These are phyloP conservation scores for barrel medic (Medicago truncatula) DNA, from an alignment of 306 rosid species.

Conservation along the genomic window DNA sequence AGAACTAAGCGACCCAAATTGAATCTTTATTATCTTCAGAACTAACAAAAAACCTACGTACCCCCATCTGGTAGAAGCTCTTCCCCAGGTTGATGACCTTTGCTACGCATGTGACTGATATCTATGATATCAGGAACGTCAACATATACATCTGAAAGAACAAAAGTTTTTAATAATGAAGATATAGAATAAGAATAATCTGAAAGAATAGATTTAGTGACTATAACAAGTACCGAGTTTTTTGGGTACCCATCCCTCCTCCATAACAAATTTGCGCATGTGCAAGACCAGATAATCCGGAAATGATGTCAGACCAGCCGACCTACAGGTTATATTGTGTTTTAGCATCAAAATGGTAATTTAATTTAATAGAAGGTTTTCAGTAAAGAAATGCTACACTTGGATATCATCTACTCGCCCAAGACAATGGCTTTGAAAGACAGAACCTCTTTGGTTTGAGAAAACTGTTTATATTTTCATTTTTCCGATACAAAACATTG, in stretches of 20 bases:
- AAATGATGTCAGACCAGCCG: slow-evolving; percentile 86
- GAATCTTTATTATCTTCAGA: slow-evolving; percentile 14
- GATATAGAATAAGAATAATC: background rate
- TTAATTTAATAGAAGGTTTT: background rate
- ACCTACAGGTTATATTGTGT: slow-evolving; percentile 53
- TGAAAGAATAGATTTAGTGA: background rate
- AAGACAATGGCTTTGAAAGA: background rate
- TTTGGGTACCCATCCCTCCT: slow-evolving; percentile 94
- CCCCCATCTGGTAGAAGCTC: slow-evolving; percentile 85
- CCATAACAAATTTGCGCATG: slow-evolving; percentile 97
- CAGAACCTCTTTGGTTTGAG: background rate
- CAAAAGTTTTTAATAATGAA: slow-evolving; percentile 12
- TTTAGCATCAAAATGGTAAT: slow-evolving; percentile 31
- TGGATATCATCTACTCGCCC: slow-evolving; percentile 17
- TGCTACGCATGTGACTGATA: slow-evolving; percentile 88
- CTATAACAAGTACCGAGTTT: slow-evolving; percentile 75
- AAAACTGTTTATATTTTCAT: background rate
- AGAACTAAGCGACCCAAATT: background rate
- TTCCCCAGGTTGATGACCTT: slow-evolving; percentile 78
- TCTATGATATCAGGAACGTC: slow-evolving; percentile 97
- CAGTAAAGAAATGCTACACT: background rate
- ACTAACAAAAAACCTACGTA: slow-evolving; percentile 44
- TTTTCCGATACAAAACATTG: background rate
- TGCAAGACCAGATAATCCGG: slow-evolving; percentile 97
- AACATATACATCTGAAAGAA: slow-evolving; percentile 83